Conservation (phyloP, 345 rosid species). For the Lagerstroemia speciosa region DNA sequence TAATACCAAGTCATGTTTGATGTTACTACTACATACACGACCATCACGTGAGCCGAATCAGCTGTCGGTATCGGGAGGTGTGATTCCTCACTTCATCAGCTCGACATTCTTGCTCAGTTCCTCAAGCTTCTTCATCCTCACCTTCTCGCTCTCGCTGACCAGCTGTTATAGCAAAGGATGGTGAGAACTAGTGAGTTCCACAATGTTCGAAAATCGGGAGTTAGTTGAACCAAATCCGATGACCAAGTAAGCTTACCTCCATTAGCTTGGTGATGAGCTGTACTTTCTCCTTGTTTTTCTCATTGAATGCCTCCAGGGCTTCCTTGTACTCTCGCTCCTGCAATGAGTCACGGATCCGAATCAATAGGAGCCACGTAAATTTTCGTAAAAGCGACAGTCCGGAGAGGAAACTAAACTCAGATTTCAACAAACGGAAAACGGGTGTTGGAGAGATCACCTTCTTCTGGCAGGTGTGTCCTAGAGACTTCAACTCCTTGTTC, state of each 20-base stretch:
- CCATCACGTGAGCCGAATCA: neutral
- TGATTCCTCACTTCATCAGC: neutral
- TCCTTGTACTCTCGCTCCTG: constrained; percentile 75
- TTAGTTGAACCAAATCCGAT: neutral
- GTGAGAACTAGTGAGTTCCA: neutral
- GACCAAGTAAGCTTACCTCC: constrained; percentile 25
- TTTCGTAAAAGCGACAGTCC: neutral
- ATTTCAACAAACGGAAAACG: neutral
- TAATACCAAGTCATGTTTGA: neutral
- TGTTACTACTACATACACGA: constrained; percentile 3
- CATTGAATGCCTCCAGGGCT: constrained; percentile 56
- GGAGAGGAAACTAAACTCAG: neutral
- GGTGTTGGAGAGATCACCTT: constrained; percentile 16
- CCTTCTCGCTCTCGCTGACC: constrained; percentile 57
- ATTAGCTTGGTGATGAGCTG: constrained; percentile 31
- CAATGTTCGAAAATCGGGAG: neutral
- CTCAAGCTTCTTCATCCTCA: constrained; percentile 64
- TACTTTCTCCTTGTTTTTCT: constrained; percentile 58
- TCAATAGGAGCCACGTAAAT: neutral
- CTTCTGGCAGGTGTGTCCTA: constrained; percentile 36
- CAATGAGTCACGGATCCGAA: neutral
- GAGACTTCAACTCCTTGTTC: constrained; percentile 31
- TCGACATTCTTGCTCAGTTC: constrained; percentile 51
- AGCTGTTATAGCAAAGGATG: constrained; percentile 26
- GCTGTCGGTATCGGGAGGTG: neutral